Evolutionary conservation across 1,139 yeast genomes (phyloP), one percentile per base, ranked within the genome.

Genomic region (Williopsis jadinii): DNA sequence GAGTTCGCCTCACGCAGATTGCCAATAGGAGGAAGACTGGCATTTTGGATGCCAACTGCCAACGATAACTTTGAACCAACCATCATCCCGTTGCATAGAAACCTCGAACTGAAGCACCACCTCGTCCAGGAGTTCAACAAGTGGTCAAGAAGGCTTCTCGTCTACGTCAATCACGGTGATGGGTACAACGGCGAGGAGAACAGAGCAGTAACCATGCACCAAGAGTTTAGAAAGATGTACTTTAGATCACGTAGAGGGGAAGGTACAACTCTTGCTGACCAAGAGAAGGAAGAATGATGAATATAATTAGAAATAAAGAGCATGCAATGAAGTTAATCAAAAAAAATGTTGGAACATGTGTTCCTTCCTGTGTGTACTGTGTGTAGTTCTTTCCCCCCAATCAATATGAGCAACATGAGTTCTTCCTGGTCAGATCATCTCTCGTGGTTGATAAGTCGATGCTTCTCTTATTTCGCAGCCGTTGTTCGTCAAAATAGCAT

Each of bases 41-140:
- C 95, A 24, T 90, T 88, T 60, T 92, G 99, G 99, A 86, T 92
- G 95, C 99, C 99, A 0, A 84, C 95, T 0, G 95, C 97, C 2
- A 88, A 88, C 57, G 95, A 86, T 52, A 95, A 86, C 49, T 80
- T 78, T 51, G 61, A 68, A 11, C 80, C 80, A 45, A 77, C 84
- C 30, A 70, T 76, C 43, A 79, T 90, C 33, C 97, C 97, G 2
- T 79, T 80, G 52, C 96, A 92, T 61, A 71, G 76, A 44, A 77
- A 75, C 38, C 62, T 92, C 44, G 84, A 84, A 56, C 67, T 88
- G 48, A 62, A 82, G 36, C 80, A 85, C 52, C 79, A 81, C 48
- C 70, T 95, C 49, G 90, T 84, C 33, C 99, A 92, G 59, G 87
- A 80, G 49, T 92, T 92, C 62, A 81, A 85, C 61, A 87, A 84